Conservation (phyloP, 257 asterid genomes). For the Solanum tacnaense region DNA sequence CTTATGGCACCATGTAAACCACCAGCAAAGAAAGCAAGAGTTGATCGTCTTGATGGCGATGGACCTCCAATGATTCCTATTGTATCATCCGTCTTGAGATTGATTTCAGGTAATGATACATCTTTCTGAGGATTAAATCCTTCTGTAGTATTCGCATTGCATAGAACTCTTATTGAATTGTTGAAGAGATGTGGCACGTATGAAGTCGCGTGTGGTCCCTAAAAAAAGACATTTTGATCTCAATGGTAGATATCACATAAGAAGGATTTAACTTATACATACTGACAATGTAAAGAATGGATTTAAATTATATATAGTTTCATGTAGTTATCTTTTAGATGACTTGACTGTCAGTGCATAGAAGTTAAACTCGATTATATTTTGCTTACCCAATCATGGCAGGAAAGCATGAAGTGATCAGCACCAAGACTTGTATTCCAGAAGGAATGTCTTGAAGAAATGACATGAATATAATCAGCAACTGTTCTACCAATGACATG, state of each 20-base stretch:
- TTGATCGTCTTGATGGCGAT: constrained; percentile 41
- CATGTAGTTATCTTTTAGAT: background rate
- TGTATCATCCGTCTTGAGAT: constrained; percentile 53
- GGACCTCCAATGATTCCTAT: constrained; percentile 57
- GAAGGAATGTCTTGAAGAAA: constrained; percentile 48
- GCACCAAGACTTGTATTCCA: constrained; percentile 75
- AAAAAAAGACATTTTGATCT: background rate
- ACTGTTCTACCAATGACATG: constrained; percentile 40
- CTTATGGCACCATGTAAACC: constrained; percentile 64
- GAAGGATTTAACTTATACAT: background rate
- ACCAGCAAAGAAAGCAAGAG: constrained; percentile 74
- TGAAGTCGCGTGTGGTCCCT: constrained; percentile 57
- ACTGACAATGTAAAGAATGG: background rate
- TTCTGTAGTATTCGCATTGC: constrained; percentile 76
- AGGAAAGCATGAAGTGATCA: constrained; percentile 84
- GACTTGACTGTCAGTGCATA: no score
- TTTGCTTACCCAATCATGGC: constrained; percentile 76
- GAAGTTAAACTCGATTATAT: background rate
- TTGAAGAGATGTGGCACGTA: constrained; percentile 51
- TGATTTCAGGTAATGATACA: constrained; percentile 55
- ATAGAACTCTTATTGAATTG: constrained; percentile 66
- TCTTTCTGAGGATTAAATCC: constrained; percentile 71
- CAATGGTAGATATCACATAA: background rate
- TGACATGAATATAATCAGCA: constrained; percentile 44
- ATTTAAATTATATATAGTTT: background rate